Percentiles rank a stretch among this genome's conserved stretches.
Evolutionary conservation across 441 rosid genomes (phyloP).

Genomic region (Erodium texanum): DNA sequence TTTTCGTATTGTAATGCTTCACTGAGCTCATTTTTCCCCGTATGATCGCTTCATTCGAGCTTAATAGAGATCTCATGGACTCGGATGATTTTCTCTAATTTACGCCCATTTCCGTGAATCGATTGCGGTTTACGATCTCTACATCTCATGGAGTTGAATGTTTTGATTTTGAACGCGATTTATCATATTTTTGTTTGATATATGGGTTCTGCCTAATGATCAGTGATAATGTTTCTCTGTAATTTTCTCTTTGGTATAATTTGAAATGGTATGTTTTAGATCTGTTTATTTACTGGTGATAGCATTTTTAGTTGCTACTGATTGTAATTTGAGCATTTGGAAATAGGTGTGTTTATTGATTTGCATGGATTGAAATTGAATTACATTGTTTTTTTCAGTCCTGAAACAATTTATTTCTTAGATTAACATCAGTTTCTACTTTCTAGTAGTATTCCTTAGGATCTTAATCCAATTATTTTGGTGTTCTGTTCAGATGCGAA

Average conservation of each 20-base stretch:
- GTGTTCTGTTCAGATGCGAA: neutral
- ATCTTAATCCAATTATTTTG: neutral
- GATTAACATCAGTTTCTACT: neutral
- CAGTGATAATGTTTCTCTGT: no score
- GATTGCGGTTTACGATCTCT: neutral
- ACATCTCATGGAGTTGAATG: neutral
- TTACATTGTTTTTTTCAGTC: neutral
- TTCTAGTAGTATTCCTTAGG: neutral
- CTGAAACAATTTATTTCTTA: neutral
- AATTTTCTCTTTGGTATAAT: neutral
- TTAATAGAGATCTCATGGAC: neutral
- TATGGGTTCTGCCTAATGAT: neutral
- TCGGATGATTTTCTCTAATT: neutral
- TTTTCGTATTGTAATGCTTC: neutral
- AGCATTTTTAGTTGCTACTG: neutral
- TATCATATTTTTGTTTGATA: neutral
- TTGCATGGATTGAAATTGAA: neutral
- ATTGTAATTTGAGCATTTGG: neutral
- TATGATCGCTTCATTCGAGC: neutral
- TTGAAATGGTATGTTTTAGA: neutral
- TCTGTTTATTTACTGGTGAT: neutral
- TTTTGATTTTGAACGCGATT: neutral
- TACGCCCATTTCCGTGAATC: neutral
- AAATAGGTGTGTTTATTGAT: neutral
- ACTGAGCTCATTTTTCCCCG: neutral